Base-by-base conservation (phyloP, 108 stramenopile species). In the Skeletonema tropicum region DNA sequence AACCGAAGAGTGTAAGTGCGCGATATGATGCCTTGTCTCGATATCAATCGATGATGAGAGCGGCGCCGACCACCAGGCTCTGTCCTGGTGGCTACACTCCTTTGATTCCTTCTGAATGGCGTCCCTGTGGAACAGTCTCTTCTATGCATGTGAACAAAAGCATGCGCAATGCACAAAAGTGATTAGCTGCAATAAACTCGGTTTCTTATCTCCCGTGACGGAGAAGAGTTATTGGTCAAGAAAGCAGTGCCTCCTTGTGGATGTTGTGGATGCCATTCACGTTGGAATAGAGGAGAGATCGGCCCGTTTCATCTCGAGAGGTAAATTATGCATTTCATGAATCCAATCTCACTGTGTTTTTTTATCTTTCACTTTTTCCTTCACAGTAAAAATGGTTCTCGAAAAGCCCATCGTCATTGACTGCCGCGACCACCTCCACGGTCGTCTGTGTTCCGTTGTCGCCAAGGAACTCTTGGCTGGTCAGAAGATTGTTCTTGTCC, bases 391-490 rank as follows among this genome's bases (percentile, higher is more conserved):
- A 62, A 80, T 81, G 80, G 80, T 81, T 52, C 74, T 75, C 62
- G 83, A 87, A 45, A 80, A 77, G 66, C 80, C 83, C 62, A 83
- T 94, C 67, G 74, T 99, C 66, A 92, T 99, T 67, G 99, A 99
- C 85, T 97, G 98, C 74, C 97, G 98, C 66, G 99, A 97, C 87
- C 99, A 99, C 89, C 92, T 99, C 60, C 89, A 97, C 35, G 99
- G 99, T 68, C 99, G 99, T 74, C 92, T 99, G 42, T 94, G 95
- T 49, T 95, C 94, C 85, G 86, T 98, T 71, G 97, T 99, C 33
- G 98, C 99, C 57, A 99, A 99, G 98, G 97, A 99, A 83, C 93
- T 99, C 58, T 92, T 99, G 45, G 87, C 96, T 62, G 99, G 99
- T 70, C 98, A 99, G 87, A 93, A 92, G 74, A 85, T 99, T 65